These are phyloP conservation scores for Penicillium goetzii DNA, from an alignment of 495 filamentous ascomycete genomes.

Conservation along the genomic window DNA sequence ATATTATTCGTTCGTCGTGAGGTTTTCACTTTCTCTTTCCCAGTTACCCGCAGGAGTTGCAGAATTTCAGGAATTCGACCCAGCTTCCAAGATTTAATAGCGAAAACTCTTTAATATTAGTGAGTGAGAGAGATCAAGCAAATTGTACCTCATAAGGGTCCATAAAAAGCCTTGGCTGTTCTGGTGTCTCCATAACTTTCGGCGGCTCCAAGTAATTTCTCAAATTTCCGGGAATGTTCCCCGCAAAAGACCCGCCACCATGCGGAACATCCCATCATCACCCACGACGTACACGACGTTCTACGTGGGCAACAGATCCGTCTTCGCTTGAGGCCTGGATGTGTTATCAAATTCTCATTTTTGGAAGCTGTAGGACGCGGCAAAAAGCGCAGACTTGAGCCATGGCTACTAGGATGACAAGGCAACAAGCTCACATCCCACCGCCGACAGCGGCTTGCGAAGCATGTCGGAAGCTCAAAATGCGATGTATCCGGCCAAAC, in stretches of 20 bases:
- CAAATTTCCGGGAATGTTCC: not conserved
- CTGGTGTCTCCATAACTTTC: not conserved
- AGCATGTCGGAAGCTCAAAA: constrained; percentile 28
- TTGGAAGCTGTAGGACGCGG: not conserved
- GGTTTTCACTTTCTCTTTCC: too few relatives aligned
- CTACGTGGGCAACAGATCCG: not conserved
- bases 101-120: not conserved
- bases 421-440: not conserved
- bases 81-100: not conserved
- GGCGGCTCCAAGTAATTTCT: not conserved
- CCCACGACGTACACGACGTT: not conserved
- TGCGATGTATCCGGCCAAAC: constrained; percentile 30
- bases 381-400: not conserved
- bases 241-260: not conserved
- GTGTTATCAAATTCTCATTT: not conserved
- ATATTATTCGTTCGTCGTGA: too few relatives aligned
- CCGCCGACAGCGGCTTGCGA: constrained; percentile 18
- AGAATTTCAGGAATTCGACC: not conserved
- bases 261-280: not conserved
- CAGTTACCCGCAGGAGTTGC: too few relatives aligned
- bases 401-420: not conserved
- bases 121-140: not conserved
- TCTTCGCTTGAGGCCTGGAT: not conserved
- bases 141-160: not conserved
- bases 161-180: not conserved